Conservation (phyloP, 768 basidiomycete species). For the Astraeus odoratus region DNA sequence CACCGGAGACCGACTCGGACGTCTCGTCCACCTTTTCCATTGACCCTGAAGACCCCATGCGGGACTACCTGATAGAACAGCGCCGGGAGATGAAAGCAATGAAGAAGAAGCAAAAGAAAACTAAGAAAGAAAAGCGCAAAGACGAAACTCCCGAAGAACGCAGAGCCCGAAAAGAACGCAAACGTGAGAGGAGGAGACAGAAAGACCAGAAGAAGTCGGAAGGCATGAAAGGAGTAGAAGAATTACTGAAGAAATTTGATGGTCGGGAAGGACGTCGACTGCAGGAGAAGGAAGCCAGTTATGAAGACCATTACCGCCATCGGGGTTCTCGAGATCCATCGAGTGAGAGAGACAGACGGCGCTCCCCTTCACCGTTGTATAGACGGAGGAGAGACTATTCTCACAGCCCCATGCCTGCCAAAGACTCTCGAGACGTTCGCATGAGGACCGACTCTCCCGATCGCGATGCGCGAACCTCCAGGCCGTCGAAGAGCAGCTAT, state of each 20-base stretch:
- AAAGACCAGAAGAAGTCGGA: slow-evolving; percentile 50
- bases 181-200: slow-evolving; percentile 57
- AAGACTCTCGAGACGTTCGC: slow-evolving; percentile 7
- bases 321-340: slow-evolving; percentile 12
- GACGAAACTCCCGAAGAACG: slow-evolving; percentile 79
- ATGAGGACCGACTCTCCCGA: slow-evolving; percentile 16
- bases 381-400: slow-evolving; percentile 1
- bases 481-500: slow-evolving; percentile 2
- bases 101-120: slow-evolving; percentile 53
- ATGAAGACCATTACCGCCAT: slow-evolving; percentile 1
- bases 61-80: slow-evolving; percentile 79
- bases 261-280: slow-evolving; percentile 13
- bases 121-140: slow-evolving; percentile 58
- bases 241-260: slow-evolving; percentile 47
- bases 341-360: slow-evolving; percentile 6
- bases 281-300: slow-evolving; percentile 1
- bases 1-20: slow-evolving; percentile 56
- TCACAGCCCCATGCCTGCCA: slow-evolving; percentile 3
- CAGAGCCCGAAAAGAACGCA: slow-evolving; percentile 65
- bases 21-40: slow-evolving; percentile 59
- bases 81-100: slow-evolving; percentile 62
- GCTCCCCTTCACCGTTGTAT: slow-evolving; percentile 11
- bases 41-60: slow-evolving; percentile 98
- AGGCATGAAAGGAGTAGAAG: slow-evolving; percentile 60
- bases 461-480: slow-evolving; percentile 5